Evolutionary conservation across 2,329 filamentous ascomycete species (phyloP), one percentile per base, ranked within the genome.

Genomic region (Arthrobotrys conoides): DNA sequence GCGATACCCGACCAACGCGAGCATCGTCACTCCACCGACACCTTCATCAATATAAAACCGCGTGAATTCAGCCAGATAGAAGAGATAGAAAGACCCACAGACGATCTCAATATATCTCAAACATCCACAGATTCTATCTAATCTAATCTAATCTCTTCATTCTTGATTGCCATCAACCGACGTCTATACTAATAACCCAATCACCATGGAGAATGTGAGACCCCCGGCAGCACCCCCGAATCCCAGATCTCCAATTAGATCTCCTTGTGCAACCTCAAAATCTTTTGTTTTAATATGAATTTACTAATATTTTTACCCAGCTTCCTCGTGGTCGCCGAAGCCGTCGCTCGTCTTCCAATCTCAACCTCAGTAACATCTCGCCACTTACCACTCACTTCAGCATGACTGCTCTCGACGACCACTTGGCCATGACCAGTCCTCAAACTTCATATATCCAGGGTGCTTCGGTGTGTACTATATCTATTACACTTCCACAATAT

Each of bases 371-470:
- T 76, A 87, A 88, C 14, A 88, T 91, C 75, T 90, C 89, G n/a
- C 90, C 90, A 30, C 85, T 91, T 69, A 91, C 90, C 24, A 87
- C 88, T 65, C 89, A 88, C 82, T 86, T 91, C 8, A 89, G 90
- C 49, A 84, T 90, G 72, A 85, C 86, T 77, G 88, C 90, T 82
- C 84, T 85, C 71, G 87, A 89, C 64, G 85, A 87, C 80, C 53
- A 64, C 9, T 80, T 82, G 14, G 36, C 67, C 18, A 82, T 87
- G 30, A 82, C 87, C 80, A 85, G 87, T 67, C 82, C 83, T 48
- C 76, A 83, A 10, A 78, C 81, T 41, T 79, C 80, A 20, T 80
- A 80, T 36, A 80, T 80, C 27, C 76, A 80, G 46, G 76, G 77
- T 30, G 63, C 55, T 57, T 80, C 80, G 30, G 57, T 61, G 36